A percentile compares a stretch with the other conserved stretches of the same genome.
Evolutionary conservation across 73 alveolate genomes (phyloP).

Genomic region (Urostyla sp.): DNA sequence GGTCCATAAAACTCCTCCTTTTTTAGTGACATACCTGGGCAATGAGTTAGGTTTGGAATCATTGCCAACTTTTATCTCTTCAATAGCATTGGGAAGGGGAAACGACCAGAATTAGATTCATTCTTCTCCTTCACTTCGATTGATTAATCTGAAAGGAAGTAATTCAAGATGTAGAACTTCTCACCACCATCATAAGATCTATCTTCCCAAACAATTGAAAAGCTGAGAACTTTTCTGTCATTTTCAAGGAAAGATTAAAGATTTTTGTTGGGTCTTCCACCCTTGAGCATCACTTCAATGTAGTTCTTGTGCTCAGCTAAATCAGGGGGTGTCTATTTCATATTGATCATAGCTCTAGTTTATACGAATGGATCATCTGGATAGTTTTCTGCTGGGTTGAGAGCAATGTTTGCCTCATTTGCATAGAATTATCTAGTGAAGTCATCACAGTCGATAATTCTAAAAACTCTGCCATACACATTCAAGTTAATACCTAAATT

Average conservation of each 20-base stretch:
- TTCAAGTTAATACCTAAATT: constrained; percentile 79
- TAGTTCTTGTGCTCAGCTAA: constrained; percentile 93
- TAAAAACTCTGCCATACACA: constrained; percentile 82
- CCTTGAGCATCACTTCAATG: constrained; percentile 94
- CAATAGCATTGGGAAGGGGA: constrained; percentile 92
- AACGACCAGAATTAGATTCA: constrained; percentile 91
- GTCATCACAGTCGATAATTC: constrained; percentile 92
- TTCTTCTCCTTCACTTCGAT: constrained; percentile 94
- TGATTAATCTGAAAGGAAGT: constrained; percentile 90
- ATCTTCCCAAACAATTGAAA: constrained; percentile 90
- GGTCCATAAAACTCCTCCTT: constrained; percentile 94
- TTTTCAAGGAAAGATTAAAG: constrained; percentile 83
- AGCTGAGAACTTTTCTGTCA: constrained; percentile 91
- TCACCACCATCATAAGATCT: constrained; percentile 93
- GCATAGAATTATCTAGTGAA: constrained; percentile 91
- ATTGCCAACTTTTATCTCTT: constrained; percentile 93
- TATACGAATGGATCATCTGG: constrained; percentile 90
- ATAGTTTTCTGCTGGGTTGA: constrained; percentile 80
- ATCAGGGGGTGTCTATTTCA: constrained; percentile 89
- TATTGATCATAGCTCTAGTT: constrained; percentile 82
- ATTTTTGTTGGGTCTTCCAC: constrained; percentile 95
- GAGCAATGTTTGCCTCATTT: constrained; percentile 85
- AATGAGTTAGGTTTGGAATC: constrained; percentile 90
- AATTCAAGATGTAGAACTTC: constrained; percentile 89
- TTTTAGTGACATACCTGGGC: constrained; percentile 94